Base-by-base conservation (phyloP, 352 stramenopile genomes). In the Phytophthora europaea region DNA sequence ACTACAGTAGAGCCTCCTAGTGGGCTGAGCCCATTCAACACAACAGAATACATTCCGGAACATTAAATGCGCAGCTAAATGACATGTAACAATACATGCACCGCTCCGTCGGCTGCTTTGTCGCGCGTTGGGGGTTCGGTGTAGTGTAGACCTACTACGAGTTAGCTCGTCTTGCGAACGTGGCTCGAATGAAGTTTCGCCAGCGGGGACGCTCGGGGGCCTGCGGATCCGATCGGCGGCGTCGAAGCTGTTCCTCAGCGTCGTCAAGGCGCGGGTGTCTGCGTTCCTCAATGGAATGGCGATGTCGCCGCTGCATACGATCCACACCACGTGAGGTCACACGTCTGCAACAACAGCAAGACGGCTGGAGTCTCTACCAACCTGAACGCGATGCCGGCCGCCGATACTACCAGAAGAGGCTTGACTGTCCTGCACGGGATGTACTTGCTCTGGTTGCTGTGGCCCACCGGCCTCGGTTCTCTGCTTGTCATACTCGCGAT, bases 141-240 rank as follows among this genome's bases (percentile, higher is more conserved):
- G 23, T 28, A 3, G 23, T 28, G 26, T 31, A 31, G 26, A 31
- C 26, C 26, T 31, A 6, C 36, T 47, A 48, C 16, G 26, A 45
- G 23, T 23, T 18, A 70, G 61, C 33, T 33, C 56, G 51, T 61
- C 23, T 72, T 5, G 56, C 67, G 18, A 80, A 68, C 10, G 65
- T 78, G 28, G 38, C 62, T n/a, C 70, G 74, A n/a, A 81, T 67
- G 60, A 81, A 78, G 10, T 70, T 76, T 18, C 75, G 53, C 71
- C 71, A 78, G 6, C 65, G 53, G 3, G 65, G 61, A 12, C 67
- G 74, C 3, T 76, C 61, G 0, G 54, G 57, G 1, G 40, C 26
- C 67, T 70, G 61, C 7, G 70, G 52, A 51, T 79, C 74, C 4
- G 70, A 81, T 16, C 65, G 70, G 48, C 74, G 74, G 53, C 51